Percentiles rank a stretch among this genome's conserved stretches.
Conservation (phyloP, 164 flowering plant species). For the Liriodendron chinense region DNA sequence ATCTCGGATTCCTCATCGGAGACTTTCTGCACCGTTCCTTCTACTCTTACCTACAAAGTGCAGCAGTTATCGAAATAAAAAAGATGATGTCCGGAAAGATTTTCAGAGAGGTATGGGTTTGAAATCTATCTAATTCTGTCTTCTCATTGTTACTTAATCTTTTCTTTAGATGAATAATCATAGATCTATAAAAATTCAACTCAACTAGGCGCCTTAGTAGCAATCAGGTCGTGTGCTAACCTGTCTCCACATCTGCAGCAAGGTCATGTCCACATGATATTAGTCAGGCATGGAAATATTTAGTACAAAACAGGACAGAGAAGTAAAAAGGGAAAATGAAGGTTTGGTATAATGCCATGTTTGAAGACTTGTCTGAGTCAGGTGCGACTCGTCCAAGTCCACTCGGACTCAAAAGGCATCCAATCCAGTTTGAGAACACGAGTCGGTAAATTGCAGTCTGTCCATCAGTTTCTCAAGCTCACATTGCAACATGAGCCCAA, state of each 20-base stretch:
- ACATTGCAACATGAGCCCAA: too few relatives aligned
- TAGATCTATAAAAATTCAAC: background rate
- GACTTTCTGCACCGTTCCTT: constrained; percentile 80
- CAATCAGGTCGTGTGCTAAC: background rate
- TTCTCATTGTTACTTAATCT: background rate
- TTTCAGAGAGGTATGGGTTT: background rate
- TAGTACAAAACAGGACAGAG: background rate
- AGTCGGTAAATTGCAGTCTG: too few relatives aligned
- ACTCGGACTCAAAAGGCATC: too few relatives aligned
- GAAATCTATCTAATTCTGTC: background rate
- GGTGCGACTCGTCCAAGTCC: too few relatives aligned
- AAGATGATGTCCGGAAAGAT: background rate
- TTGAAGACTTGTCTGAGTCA: too few relatives aligned
- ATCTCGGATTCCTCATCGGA: constrained; percentile 85
- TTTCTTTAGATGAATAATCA: background rate
- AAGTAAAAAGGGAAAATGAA: background rate
- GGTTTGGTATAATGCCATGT: background rate
- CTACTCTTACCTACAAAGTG: constrained; percentile 69
- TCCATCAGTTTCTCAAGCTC: too few relatives aligned
- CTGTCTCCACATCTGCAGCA: background rate
- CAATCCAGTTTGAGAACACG: too few relatives aligned
- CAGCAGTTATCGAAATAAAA: background rate
- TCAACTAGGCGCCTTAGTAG: background rate
- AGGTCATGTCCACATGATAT: background rate
- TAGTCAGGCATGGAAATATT: background rate